A percentile compares a stretch with the other conserved stretches of the same genome.
Conservation (phyloP, 495 filamentous ascomycete species). For the Aspergillus campestris region DNA sequence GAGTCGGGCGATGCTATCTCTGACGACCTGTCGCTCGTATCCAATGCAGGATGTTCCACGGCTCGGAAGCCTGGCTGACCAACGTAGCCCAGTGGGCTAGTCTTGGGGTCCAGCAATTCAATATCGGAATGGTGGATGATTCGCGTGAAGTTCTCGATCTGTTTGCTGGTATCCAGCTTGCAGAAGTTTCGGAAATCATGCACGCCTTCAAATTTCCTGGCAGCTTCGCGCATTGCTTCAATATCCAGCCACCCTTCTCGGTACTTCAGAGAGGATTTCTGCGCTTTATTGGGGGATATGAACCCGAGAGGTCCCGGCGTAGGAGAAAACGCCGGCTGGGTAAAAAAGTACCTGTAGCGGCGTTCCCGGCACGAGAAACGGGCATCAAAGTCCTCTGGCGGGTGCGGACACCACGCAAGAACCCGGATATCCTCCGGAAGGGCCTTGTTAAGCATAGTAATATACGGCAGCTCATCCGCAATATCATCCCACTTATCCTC, state of each 20-base stretch:
- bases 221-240: slow-evolving; percentile 73
- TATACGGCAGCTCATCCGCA: slow-evolving; percentile 75
- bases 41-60: slow-evolving; percentile 8
- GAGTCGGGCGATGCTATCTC: slow-evolving; percentile 10
- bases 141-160: slow-evolving; percentile 72
- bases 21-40: slow-evolving; percentile 12
- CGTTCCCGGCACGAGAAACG: slow-evolving; percentile 89
- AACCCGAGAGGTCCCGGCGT: slow-evolving; percentile 32
- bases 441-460: slow-evolving; percentile 69
- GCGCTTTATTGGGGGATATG: slow-evolving; percentile 13
- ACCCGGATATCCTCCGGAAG: slow-evolving; percentile 84
- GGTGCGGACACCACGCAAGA: slow-evolving; percentile 85
- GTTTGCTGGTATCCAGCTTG: slow-evolving; percentile 79
- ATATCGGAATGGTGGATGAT: slow-evolving; percentile 70
- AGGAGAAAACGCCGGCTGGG: slow-evolving; percentile 76
- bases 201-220: slow-evolving; percentile 64
- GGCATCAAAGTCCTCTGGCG: slow-evolving; percentile 72
- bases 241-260: slow-evolving; percentile 67
- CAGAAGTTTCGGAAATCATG: slow-evolving; percentile 98
- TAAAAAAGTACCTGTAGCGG: slow-evolving; percentile 94
- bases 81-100: slow-evolving; percentile 33
- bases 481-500: slow-evolving; percentile 60
- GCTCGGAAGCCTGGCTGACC: slow-evolving; percentile 26
- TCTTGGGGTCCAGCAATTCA: slow-evolving; percentile 49
- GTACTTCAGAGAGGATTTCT: slow-evolving; percentile 18